A percentile compares a stretch with the other conserved stretches of the same genome.
Evolutionary conservation across 345 rosid genomes (phyloP).

Genomic region (Arabis hirsuta): DNA sequence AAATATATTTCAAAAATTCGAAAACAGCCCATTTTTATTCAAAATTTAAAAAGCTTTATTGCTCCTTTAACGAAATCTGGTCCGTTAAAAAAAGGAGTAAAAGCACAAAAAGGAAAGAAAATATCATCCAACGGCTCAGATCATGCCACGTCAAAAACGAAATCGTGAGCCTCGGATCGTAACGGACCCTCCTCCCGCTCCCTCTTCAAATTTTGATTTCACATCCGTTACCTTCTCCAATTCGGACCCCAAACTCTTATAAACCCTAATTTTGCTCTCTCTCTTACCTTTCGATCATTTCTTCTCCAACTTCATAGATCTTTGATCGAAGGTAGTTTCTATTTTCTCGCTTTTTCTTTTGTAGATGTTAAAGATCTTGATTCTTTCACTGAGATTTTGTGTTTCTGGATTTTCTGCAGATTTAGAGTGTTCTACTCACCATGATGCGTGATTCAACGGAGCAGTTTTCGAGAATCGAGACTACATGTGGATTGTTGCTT

Average conservation of each 20-base stretch:
- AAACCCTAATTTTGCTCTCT: slow-evolving; percentile 41
- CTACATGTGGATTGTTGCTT: slow-evolving; percentile 63
- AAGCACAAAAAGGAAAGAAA: slow-evolving; percentile 26
- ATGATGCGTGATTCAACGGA: slow-evolving; percentile 45
- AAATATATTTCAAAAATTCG: slow-evolving; percentile 31
- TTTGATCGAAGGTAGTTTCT: slow-evolving; percentile 17
- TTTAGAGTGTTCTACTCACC: slow-evolving; percentile 13
- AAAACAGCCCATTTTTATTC: neutral
- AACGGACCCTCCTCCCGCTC: slow-evolving; percentile 48
- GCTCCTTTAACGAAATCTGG: slow-evolving; percentile 28
- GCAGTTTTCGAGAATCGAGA: slow-evolving; percentile 46
- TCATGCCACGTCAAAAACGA: slow-evolving; percentile 40
- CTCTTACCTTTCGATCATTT: slow-evolving; percentile 8
- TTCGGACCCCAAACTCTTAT: slow-evolving; percentile 21
- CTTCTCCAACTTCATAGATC: slow-evolving; percentile 10
- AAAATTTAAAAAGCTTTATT: slow-evolving; percentile 24
- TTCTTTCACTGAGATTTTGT: too few species aligned
- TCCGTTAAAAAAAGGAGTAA: slow-evolving; percentile 21
- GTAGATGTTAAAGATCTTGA: slow-evolving; percentile 2
- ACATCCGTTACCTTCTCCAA: slow-evolving; percentile 43
- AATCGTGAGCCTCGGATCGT: slow-evolving; percentile 38
- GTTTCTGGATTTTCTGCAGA: neutral
- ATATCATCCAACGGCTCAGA: slow-evolving; percentile 28
- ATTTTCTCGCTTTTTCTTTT: neutral
- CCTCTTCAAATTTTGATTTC: slow-evolving; percentile 44